Evolutionary conservation across 2,329 filamentous ascomycete species (phyloP), one percentile per base, ranked within the genome.

Genomic region (Arthroderma sp.): DNA sequence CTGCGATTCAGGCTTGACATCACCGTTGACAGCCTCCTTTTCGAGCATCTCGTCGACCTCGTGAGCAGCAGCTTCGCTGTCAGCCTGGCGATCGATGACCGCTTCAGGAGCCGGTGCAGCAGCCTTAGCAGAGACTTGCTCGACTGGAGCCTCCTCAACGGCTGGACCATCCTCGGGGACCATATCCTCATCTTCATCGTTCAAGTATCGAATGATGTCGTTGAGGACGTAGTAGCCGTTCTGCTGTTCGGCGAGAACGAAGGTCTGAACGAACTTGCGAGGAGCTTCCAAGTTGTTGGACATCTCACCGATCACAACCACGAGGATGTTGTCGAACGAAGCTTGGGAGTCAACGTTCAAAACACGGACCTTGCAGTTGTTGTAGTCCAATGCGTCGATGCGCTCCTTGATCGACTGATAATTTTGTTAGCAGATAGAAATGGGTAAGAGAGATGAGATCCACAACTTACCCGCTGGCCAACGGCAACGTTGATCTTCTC

Each of bases 151-250:
- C 59, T 76, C 75, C 59, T 76, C 75, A 49, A 61, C 61, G 58
- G 65, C 63, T 6, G 64, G 63, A 35, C 65, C 62, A 44, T 67
- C 63, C 56, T 65, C 62, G 58, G 68, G 65, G n/a, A 67, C 63
- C 19, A 61, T 61, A 51, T 77, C 74, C 65, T 83, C 74, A 61
- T 85, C 83, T 59, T 88, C 88, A 60, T 96, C 90, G 63, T 86
- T 84, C 63, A 98, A 84, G 74, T 94, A 97, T 66, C 93, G 83
- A 77, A 97, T 89, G 71, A 98, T 95, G 69, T 98, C 93, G 74
- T 98, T 98, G 66, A 98, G 82, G 35, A 98, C 91, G 66, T 95
- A 98, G 79, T 97, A 98, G 62, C 93, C 93, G 58, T 91, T 95
- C 54, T 89, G 89, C 76, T 98, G 93, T 73, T 91, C 85, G 53